Percentiles rank a stretch among this genome's conserved stretches.
Evolutionary conservation across 2,329 filamentous ascomycete genomes (phyloP).

Genomic region (Exutisphaerella laricina): DNA sequence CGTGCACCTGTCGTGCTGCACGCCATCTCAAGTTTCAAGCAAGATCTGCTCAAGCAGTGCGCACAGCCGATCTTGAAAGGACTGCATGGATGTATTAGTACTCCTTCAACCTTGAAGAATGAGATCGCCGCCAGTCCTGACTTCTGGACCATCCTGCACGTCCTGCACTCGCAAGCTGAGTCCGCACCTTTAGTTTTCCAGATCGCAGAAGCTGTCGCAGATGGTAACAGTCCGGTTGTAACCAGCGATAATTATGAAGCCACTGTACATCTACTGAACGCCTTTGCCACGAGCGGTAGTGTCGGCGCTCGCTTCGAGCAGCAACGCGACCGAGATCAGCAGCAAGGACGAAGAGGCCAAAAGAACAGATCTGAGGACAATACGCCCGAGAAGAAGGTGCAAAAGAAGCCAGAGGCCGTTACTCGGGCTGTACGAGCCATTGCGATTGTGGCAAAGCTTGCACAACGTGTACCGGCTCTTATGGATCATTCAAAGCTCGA

Average conservation of each 20-base stretch:
- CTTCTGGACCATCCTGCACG: conserved; percentile 87
- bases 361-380: conserved; percentile 21
- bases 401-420: conserved; percentile 65
- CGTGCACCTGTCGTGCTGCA: conserved; percentile 89
- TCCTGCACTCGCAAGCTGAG: conserved; percentile 56
- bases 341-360: conserved; percentile 16
- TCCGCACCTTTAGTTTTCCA: conserved; percentile 75
- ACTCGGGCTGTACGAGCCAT: conserved; percentile 75
- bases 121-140: conserved; percentile 96
- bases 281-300: conserved; percentile 79
- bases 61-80: conserved; percentile 73
- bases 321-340: conserved; percentile 19
- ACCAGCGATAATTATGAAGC: conserved; percentile 95
- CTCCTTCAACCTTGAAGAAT: conserved; percentile 68
- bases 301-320: conserved; percentile 66
- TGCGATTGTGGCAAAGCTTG: conserved; percentile 74
- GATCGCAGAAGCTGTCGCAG: conserved; percentile 69
- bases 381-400: conserved; percentile 21
- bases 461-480: conserved; percentile 71
- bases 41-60: conserved; percentile 68
- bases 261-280: conserved; percentile 74
- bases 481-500: conserved; percentile 94
- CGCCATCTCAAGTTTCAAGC: conserved; percentile 79
- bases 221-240: conserved; percentile 69
- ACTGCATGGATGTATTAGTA: conserved; percentile 70